Conservation (phyloP, 768 basidiomycete species). For the Boletus fagicola region DNA sequence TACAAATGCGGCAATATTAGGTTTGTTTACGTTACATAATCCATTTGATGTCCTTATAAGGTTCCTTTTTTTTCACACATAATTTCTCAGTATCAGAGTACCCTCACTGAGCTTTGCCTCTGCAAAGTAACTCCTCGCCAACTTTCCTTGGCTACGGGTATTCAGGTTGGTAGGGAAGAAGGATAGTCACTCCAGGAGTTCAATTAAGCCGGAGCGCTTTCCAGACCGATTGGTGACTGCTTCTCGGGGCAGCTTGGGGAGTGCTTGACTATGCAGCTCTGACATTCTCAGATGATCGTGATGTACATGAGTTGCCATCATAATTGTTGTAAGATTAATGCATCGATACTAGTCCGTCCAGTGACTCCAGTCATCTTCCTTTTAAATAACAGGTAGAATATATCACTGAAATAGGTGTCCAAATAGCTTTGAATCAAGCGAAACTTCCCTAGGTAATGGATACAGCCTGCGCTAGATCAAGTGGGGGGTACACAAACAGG, state of each 20-base stretch:
- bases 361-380: not conserved
- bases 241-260: constrained; percentile 42
- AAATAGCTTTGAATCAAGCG: not conserved
- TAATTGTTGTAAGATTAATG: not conserved
- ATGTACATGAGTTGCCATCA: not conserved
- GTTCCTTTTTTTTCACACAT: not conserved
- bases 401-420: not conserved
- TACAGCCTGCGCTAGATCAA: not conserved
- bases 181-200: constrained; percentile 37
- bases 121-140: constrained; percentile 57
- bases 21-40: not conserved
- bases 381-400: constrained; percentile 2
- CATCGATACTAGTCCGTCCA: not conserved
- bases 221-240: constrained; percentile 40
- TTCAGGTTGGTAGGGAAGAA: constrained; percentile 44
- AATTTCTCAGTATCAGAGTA: not conserved
- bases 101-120: constrained; percentile 32
- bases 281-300: constrained; percentile 37
- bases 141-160: constrained; percentile 52
- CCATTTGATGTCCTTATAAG: not conserved
- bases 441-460: not conserved
- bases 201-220: constrained; percentile 83
- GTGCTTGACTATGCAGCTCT: constrained; percentile 77
- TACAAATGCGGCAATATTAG: not conserved
- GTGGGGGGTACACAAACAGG: not conserved